These are phyloP conservation scores for Letharia columbiana DNA, from an alignment of 495 filamentous ascomycete genomes.

Conservation along the genomic window DNA sequence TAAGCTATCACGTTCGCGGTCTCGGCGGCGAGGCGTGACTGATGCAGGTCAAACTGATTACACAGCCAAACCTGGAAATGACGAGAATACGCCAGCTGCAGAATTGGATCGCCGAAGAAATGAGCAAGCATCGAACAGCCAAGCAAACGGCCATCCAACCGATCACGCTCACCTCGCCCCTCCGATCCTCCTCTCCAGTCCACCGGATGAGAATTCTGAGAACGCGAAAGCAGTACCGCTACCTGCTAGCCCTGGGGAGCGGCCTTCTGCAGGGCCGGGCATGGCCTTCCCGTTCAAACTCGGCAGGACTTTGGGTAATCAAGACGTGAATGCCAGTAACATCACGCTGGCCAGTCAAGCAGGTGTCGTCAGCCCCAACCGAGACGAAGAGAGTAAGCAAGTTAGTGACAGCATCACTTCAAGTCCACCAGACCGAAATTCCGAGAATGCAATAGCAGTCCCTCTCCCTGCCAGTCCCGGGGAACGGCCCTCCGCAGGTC, in stretches of 20 bases:
- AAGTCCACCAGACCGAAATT: background rate
- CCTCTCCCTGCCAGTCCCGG: constrained; percentile 36
- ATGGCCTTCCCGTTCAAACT: constrained; percentile 25
- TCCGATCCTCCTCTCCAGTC: constrained; percentile 3
- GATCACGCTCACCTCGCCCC: constrained; percentile 1
- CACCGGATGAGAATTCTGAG: background rate
- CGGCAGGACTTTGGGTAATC: constrained; percentile 3
- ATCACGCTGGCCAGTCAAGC: constrained; percentile 21
- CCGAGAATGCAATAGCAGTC: background rate
- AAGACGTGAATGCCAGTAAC: constrained; percentile 19
- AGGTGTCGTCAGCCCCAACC: constrained; percentile 16
- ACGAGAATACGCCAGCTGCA: constrained; percentile 11
- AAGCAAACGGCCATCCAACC: background rate
- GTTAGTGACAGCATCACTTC: background rate
- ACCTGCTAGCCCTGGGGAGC: constrained; percentile 36
- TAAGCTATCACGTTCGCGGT: constrained; percentile 7
- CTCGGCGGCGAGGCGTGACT: constrained; percentile 20
- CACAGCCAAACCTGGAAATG: background rate
- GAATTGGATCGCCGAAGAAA: background rate
- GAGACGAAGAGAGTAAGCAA: constrained; percentile 16
- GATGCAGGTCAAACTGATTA: constrained; percentile 13
- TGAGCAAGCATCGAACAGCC: background rate
- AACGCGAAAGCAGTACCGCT: constrained; percentile 21
- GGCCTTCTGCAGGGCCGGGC: constrained; percentile 20
- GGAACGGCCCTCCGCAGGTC: constrained; percentile 28